Evolutionary conservation across 768 basidiomycete genomes (phyloP).

Genomic region (Xerocomus spinulosus): DNA sequence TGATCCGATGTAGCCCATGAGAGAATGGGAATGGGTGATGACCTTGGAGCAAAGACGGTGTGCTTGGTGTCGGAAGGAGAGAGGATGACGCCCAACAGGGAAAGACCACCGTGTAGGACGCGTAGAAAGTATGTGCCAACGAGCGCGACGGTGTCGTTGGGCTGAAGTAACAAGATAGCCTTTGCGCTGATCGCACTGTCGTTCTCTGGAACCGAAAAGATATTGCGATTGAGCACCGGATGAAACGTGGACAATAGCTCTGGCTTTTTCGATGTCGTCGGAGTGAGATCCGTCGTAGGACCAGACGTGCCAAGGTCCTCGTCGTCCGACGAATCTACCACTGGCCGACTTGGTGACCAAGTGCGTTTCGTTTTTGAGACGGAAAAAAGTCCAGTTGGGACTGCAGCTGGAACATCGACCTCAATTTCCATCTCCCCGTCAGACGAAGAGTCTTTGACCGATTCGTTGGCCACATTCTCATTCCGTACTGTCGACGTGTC

Average conservation of each 20-base stretch:
- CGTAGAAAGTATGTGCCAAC: constrained; percentile 61
- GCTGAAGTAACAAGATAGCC: constrained; percentile 40
- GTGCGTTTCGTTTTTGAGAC: constrained; percentile 30
- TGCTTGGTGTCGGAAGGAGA: constrained; percentile 38
- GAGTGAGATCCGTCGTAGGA: background rate
- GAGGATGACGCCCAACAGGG: constrained; percentile 53
- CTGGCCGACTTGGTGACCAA: constrained; percentile 59
- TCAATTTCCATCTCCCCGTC: constrained; percentile 22
- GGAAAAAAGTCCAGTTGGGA: constrained; percentile 12
- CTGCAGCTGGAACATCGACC: constrained; percentile 13
- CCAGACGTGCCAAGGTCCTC: constrained; percentile 26
- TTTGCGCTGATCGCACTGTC: constrained; percentile 1
- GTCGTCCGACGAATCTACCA: constrained; percentile 46
- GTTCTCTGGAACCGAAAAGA: constrained; percentile 6
- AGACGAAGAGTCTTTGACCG: constrained; percentile 28
- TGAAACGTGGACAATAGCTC: constrained; percentile 46
- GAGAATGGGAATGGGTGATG: constrained; percentile 68
- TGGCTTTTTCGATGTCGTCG: constrained; percentile 4
- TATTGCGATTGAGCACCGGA: constrained; percentile 42
- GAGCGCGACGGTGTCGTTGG: constrained; percentile 56
- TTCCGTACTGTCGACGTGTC: constrained; percentile 29
- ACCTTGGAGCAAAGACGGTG: constrained; percentile 69
- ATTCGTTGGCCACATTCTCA: constrained; percentile 20
- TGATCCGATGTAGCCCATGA: constrained; percentile 20
- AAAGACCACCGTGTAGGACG: constrained; percentile 59